Evolutionary conservation across 768 basidiomycete genomes (phyloP).

Genomic region (Rhizopogon vulgaris): DNA sequence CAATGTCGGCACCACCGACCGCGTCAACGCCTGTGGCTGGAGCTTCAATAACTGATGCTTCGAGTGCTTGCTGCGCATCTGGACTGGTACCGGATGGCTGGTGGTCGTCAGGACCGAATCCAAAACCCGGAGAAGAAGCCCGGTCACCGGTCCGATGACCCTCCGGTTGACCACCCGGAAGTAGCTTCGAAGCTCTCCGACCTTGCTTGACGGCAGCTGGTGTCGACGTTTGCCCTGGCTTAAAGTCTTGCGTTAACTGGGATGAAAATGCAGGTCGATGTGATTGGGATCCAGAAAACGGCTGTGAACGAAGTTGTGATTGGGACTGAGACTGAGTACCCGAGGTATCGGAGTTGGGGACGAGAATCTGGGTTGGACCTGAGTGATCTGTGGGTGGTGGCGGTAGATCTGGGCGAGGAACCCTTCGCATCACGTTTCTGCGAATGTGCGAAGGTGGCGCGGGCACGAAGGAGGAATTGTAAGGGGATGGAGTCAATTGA

Average conservation of each 20-base stretch:
- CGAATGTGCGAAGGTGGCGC: conserved; percentile 10
- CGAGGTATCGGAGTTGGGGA: conserved; percentile 52
- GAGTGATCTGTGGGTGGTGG: conserved; percentile 27
- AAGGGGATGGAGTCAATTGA: not conserved
- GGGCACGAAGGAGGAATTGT: conserved; percentile 3
- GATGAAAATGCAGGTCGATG: conserved; percentile 10
- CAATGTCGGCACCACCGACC: conserved; percentile 4
- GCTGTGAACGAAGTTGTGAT: conserved; percentile 14
- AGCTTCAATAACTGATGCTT: not conserved
- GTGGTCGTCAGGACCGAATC: not conserved
- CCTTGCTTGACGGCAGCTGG: conserved; percentile 5
- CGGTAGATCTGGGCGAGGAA: conserved; percentile 35
- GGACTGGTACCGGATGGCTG: not conserved
- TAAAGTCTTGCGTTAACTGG: conserved; percentile 16
- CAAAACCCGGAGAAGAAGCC: not conserved
- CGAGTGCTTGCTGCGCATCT: not conserved
- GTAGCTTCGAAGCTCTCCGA: conserved; percentile 2
- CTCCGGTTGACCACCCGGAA: not conserved
- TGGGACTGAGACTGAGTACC: conserved; percentile 25
- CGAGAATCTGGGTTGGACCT: conserved; percentile 40
- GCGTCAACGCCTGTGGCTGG: not conserved
- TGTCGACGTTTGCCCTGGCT: conserved; percentile 15
- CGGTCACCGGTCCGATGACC: not conserved
- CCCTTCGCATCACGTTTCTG: conserved; percentile 34
- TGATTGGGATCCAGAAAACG: conserved; percentile 2